Percentiles rank a stretch among this genome's conserved stretches.
Evolutionary conservation across 2,329 filamentous ascomycete genomes (phyloP).

Genomic region (Colletotrichum sp.): DNA sequence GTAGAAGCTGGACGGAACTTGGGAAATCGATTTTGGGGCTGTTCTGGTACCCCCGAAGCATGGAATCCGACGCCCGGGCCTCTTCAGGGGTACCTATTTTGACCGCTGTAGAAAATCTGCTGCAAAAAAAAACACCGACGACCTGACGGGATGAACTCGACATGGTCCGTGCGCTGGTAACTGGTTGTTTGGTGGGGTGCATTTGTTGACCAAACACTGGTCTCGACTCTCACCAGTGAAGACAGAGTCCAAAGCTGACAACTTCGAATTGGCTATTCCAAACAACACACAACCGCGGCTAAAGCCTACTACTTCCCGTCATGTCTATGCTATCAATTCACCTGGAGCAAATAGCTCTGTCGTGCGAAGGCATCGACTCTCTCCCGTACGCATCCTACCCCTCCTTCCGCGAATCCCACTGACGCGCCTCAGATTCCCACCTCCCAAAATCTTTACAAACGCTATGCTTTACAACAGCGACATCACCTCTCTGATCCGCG

Average conservation of each 20-base stretch:
- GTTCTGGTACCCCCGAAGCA: not conserved
- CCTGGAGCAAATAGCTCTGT: constrained; percentile 78
- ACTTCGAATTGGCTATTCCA: not conserved
- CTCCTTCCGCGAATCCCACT: constrained; percentile 20
- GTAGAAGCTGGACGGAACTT: not conserved
- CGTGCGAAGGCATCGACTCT: constrained; percentile 77
- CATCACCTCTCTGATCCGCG: constrained; percentile 92
- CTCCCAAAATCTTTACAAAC: constrained; percentile 94
- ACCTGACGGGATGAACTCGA: not conserved
- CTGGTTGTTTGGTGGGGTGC: constrained; percentile 11
- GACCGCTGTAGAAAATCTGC: not conserved
- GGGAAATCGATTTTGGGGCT: not conserved
- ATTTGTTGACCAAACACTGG: constrained; percentile 16
- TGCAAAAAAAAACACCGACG: not conserved
- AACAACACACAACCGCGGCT: not conserved
- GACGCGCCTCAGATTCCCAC: constrained; percentile 70
- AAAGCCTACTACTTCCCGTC: not conserved
- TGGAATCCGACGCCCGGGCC: not conserved
- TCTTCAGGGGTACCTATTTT: not conserved
- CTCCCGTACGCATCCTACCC: constrained; percentile 63
- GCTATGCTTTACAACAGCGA: constrained; percentile 87
- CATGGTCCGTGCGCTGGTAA: not conserved
- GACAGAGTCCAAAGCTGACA: not conserved
- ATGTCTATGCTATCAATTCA: constrained; percentile 76
- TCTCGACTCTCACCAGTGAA: not conserved